Conservation (phyloP, 148 eudicot species). For the Dysphania ambrosioides region DNA sequence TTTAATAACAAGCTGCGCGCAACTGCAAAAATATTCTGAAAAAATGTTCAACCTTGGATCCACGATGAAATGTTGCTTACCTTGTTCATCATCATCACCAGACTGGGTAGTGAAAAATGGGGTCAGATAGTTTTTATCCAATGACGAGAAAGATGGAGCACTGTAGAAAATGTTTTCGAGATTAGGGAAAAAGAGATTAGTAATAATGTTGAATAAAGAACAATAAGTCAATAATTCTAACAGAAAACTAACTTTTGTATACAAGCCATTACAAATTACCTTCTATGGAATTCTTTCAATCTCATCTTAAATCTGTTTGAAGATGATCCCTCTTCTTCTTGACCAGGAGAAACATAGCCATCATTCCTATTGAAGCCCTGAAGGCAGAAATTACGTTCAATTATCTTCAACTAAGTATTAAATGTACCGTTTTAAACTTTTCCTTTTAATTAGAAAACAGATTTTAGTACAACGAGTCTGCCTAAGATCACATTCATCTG, state of each 20-base stretch:
- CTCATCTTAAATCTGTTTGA: constrained; percentile 81
- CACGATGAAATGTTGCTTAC: constrained; percentile 30
- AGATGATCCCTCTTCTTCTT: constrained; percentile 71
- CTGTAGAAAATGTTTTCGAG: constrained; percentile 42
- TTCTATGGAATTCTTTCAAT: constrained; percentile 82
- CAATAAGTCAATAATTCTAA: background rate
- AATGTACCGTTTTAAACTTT: too few relatives aligned
- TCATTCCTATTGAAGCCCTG: constrained; percentile 63
- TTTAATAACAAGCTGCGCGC: background rate
- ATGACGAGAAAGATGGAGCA: constrained; percentile 73
- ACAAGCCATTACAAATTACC: constrained; percentile 38
- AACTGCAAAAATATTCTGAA: background rate
- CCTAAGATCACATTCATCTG: background rate
- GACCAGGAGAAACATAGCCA: constrained; percentile 65
- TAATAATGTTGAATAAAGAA: background rate
- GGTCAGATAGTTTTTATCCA: constrained; percentile 91
- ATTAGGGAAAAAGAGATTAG: background rate
- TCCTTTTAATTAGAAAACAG: too few relatives aligned
- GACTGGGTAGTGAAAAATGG: constrained; percentile 91
- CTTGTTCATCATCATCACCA: constrained; percentile 68
- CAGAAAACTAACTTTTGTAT: background rate
- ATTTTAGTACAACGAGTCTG: background rate
- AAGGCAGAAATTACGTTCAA: constrained; percentile 13
- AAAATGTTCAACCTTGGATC: background rate
- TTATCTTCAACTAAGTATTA: too few relatives aligned